Base-by-base conservation (phyloP, 331 rosid genomes). In the Quercus lobata region DNA sequence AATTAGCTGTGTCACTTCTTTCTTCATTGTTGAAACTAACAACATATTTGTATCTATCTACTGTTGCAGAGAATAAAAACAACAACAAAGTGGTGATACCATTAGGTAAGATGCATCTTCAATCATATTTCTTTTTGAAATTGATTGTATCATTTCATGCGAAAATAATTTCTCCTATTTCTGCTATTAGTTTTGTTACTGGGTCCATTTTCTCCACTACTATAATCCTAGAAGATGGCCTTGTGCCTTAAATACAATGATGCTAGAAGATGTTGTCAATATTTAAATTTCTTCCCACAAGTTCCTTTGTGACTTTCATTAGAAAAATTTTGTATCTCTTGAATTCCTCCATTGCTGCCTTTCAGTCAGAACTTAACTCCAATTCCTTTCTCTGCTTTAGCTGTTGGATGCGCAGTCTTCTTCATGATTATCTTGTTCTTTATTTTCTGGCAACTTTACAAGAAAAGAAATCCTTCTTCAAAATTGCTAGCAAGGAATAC, bases 341-440 rank as follows among this genome's bases (percentile, higher is more conserved):
- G 9, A 25, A 17, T 54, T 71, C 54, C 44, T 18, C 34, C 30
- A 5, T 4, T 27, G 46, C 11, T 0, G 2, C 15, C 2, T 27
- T 56, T 41, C 6, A 37, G 34, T 68, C 60, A 37, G 44, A 37
- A 37, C 44, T 37, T 7, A 69, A 61, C 69, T 15, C 60, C 34
- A 25, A 25, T 7, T 55, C 73, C 70, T 19, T 74, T 71, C 44
- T 53, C 80, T 84, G 81, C 87, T 81, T 73, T 81, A 81, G 88
- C 89, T 72, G 6, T 81, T 63, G 93, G 88, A 77, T 14, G 60
- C 15, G 27, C 46, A 76, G 62, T 37, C 44, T 37, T 75, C 30
- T 25, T 83, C 52, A 0, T 61, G 49, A 76, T 60, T 71, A 70
- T 68, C 22, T 9, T 79, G 37, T 63, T 80, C 37, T 15, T 82